Evolutionary conservation across 176 grass and related monocot species (phyloP).

Genomic region (Carex myosuroides): DNA sequence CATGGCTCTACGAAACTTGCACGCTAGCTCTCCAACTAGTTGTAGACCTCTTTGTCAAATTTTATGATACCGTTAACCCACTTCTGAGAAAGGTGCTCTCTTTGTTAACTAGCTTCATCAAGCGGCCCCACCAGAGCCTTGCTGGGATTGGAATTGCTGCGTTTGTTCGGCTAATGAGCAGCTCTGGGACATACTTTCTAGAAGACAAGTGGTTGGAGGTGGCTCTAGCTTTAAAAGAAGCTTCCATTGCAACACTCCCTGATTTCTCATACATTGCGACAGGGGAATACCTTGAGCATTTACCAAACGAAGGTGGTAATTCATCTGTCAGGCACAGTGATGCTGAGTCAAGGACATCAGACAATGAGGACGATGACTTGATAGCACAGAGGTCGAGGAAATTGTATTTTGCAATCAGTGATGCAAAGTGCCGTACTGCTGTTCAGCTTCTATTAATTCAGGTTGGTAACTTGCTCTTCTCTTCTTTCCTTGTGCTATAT

Average conservation of each 20-base stretch:
- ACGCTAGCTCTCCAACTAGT: constrained; percentile 96
- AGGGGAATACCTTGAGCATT: constrained; percentile 65
- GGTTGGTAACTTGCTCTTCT: constrained; percentile 39
- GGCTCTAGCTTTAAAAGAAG: constrained; percentile 88
- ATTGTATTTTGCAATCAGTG: constrained; percentile 79
- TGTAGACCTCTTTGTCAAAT: constrained; percentile 98
- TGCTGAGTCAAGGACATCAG: constrained; percentile 39
- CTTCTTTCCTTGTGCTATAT: not conserved
- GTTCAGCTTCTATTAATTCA: constrained; percentile 99
- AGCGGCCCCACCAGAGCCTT: constrained; percentile 97
- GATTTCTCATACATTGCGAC: constrained; percentile 83
- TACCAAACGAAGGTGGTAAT: constrained; percentile 42
- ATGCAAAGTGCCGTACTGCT: constrained; percentile 94
- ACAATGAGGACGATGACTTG: constrained; percentile 53
- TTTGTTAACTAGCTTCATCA: constrained; percentile 97
- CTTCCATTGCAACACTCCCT: constrained; percentile 68
- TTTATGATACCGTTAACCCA: constrained; percentile 91
- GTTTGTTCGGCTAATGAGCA: constrained; percentile 99
- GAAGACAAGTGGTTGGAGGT: constrained; percentile 94
- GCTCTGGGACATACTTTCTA: constrained; percentile 75
- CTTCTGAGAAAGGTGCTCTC: constrained; percentile 82
- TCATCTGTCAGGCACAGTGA: constrained; percentile 46
- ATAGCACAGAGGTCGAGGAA: constrained; percentile 67
- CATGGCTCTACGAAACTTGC: constrained; percentile 98
- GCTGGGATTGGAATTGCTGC: constrained; percentile 95